A percentile compares a stretch with the other conserved stretches of the same genome.
Evolutionary conservation across 768 basidiomycete genomes (phyloP).

Genomic region (Crassisporium funariophilum): DNA sequence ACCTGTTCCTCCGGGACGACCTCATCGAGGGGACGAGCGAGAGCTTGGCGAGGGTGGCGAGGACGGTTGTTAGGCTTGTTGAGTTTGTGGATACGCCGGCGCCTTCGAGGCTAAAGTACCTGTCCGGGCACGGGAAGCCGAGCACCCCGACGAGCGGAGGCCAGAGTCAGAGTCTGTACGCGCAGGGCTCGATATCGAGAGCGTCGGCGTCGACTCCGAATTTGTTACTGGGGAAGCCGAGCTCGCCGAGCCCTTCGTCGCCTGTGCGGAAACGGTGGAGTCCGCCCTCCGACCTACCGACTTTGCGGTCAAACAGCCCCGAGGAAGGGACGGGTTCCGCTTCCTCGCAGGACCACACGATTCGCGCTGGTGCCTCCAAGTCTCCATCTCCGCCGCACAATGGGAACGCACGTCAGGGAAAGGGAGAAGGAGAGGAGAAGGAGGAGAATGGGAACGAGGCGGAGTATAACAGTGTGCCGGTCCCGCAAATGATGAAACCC

Average conservation of each 20-base stretch:
- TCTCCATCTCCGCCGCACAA: constrained; percentile 31
- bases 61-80: constrained; percentile 70
- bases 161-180: constrained; percentile 29
- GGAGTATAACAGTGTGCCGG: constrained; percentile 12
- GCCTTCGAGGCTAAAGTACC: constrained; percentile 46
- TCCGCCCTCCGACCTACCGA: constrained; percentile 51
- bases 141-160: neutral
- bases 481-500: constrained; percentile 36
- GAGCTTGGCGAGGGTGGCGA: constrained; percentile 70
- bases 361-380: no score
- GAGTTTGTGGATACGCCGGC: constrained; percentile 58
- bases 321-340: no score
- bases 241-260: constrained; percentile 40
- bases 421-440: neutral
- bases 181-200: constrained; percentile 39
- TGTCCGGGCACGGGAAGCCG: constrained; percentile 18
- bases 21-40: constrained; percentile 59
- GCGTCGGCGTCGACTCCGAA: constrained; percentile 68
- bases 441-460: constrained; percentile 1
- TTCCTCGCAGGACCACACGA: no score
- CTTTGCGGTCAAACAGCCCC: constrained; percentile 59
- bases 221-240: constrained; percentile 39
- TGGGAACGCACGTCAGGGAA: no score
- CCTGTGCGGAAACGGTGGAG: constrained; percentile 48
- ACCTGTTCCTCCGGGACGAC: constrained; percentile 70